Base-by-base conservation (phyloP, 78 protist genomes). In the Dictyostelium brefeldianum region DNA sequence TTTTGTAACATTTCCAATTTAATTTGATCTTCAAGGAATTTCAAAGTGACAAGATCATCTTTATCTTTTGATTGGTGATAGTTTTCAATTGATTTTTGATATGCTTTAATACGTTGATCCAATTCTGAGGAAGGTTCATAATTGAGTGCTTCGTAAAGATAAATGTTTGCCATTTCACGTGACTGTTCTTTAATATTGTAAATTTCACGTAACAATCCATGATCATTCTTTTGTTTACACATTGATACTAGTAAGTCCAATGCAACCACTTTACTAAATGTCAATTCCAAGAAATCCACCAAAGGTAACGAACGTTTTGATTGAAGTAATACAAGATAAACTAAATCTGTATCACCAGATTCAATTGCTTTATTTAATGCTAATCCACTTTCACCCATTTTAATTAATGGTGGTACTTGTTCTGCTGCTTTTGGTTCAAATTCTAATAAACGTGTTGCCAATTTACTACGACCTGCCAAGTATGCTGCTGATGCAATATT, bases 321-420 rank as follows among this genome's bases (percentile, higher is more conserved):
- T 9, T 59, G 54, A 20, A 94, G 20, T 36, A 84, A 31, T 14
- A 94, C 92, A 2, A 89, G 70, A 59, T 79, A 59, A 25, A 65
- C 84, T 10, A 96, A 75, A 46, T 97, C 97, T 12, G 98, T 95
- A 79, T 97, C 97, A 51, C 98, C 98, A 27, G 93, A 71, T 22
- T 83, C 90, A 29, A 97, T 81, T 3, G 98, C 98, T 78, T 98
- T 97, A 36, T 18, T 48, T 18, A 98, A 83, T 4, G 99, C 98
- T 25, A 70, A 57, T 15, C 94, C 91, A 46, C 81, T 70, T 25
- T 94, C 94, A 14, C 74, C 48, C 97, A 97, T 97, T 22, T 54
- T 57, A 43, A 98, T 31, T 11, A 98, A 84, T 29, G 97, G 97
- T 18, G 98, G 97, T 29, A 98, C 98, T 71, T 97, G 98, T 17